Conservation (phyloP, 2,329 filamentous ascomycete species). For the Exophiala sp. region DNA sequence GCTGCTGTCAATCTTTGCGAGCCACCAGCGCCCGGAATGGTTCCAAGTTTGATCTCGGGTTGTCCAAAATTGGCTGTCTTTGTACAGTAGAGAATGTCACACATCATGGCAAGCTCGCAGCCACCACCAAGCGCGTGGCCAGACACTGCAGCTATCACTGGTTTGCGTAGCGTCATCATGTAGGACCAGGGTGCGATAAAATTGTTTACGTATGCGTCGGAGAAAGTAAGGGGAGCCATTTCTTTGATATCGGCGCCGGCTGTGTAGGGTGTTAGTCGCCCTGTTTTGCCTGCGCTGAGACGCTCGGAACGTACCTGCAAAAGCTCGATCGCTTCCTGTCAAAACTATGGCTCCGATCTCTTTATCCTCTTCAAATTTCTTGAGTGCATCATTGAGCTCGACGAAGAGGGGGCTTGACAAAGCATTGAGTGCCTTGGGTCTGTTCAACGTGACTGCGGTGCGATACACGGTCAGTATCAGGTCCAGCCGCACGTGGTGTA, state of each 20-base stretch:
- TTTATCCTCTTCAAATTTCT: slow-evolving; percentile 65
- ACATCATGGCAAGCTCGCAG: slow-evolving; percentile 97
- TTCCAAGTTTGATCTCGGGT: slow-evolving; percentile 93
- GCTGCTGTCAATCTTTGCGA: slow-evolving; percentile 82
- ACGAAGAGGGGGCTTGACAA: slow-evolving; percentile 84
- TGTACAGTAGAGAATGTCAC: slow-evolving; percentile 89
- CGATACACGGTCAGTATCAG: neutral
- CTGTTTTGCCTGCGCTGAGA: slow-evolving; percentile 5
- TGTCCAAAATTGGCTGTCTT: slow-evolving; percentile 86
- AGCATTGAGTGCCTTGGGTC: slow-evolving; percentile 93
- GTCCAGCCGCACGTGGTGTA: neutral
- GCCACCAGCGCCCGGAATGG: slow-evolving; percentile 87
- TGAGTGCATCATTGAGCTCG: slow-evolving; percentile 79
- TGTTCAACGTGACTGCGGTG: slow-evolving; percentile 71
- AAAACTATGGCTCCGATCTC: slow-evolving; percentile 74
- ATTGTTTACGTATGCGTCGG: slow-evolving; percentile 77
- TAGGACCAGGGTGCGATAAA: slow-evolving; percentile 96
- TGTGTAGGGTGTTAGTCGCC: slow-evolving; percentile 12
- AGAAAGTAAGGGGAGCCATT: slow-evolving; percentile 90
- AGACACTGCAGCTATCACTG: slow-evolving; percentile 88
- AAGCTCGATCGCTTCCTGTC: slow-evolving; percentile 84
- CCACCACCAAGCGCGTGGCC: slow-evolving; percentile 93
- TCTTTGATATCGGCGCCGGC: slow-evolving; percentile 98
- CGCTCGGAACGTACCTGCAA: slow-evolving; percentile 55
- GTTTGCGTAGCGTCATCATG: slow-evolving; percentile 83